These are phyloP conservation scores for Exophiala sp. DNA, from an alignment of 2,329 filamentous ascomycete species.

Conservation along the genomic window DNA sequence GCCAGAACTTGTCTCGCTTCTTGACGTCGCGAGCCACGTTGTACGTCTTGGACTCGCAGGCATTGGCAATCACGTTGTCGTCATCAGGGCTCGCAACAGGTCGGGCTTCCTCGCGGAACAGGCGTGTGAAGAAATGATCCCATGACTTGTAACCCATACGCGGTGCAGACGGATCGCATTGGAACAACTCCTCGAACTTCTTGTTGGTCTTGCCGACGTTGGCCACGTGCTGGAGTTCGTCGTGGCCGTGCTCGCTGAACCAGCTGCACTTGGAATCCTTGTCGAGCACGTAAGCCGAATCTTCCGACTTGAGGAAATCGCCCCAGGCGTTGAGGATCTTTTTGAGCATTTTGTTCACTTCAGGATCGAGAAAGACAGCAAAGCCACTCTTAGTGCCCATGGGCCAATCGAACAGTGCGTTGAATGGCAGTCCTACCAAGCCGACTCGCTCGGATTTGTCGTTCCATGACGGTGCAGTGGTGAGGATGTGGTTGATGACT, in stretches of 20 bases:
- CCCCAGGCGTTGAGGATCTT: conserved; percentile 52
- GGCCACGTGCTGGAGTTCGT: conserved; percentile 35
- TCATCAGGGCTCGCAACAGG: conserved; percentile 59
- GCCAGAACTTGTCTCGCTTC: conserved; percentile 62
- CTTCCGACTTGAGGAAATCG: conserved; percentile 43
- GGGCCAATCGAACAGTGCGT: conserved; percentile 57
- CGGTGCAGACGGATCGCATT: conserved; percentile 28
- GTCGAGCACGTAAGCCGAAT: conserved; percentile 51
- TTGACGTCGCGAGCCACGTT: conserved; percentile 50
- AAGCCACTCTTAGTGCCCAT: conserved; percentile 56
- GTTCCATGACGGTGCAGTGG: conserved; percentile 41
- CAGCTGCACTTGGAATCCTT: conserved; percentile 35
- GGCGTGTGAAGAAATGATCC: conserved; percentile 68
- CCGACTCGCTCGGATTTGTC: conserved; percentile 36
- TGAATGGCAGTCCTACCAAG: conserved; percentile 55
- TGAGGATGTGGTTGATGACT: conserved; percentile 58
- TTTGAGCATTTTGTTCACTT: conserved; percentile 52
- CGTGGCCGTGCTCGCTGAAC: conserved; percentile 39
- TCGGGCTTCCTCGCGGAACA: conserved; percentile 52
- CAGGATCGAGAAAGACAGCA: conserved; percentile 52
- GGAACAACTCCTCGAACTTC: conserved; percentile 33
- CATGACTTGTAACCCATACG: conserved; percentile 61
- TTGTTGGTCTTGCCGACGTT: conserved; percentile 28
- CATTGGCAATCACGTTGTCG: conserved; percentile 55
- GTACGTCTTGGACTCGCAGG: conserved; percentile 62